Evolutionary conservation across 495 filamentous ascomycete species (phyloP).

Genomic region (Penicillium subrubescens): DNA sequence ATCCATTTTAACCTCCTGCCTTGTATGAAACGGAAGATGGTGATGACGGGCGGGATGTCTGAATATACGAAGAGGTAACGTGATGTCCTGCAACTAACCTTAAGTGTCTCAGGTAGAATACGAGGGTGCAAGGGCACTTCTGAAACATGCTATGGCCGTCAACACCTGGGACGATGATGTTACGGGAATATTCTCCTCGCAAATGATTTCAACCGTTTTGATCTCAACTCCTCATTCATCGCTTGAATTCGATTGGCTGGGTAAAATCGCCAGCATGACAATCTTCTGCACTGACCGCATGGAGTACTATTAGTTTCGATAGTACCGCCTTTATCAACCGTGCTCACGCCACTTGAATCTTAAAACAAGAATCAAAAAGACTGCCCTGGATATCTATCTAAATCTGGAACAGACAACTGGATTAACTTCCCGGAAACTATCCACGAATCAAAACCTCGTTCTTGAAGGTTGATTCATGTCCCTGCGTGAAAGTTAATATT

Average conservation of each 20-base stretch:
- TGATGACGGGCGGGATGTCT: not conserved
- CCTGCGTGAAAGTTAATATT: not conserved
- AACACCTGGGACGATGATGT: not conserved
- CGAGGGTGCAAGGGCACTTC: not conserved
- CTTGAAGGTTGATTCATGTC: not conserved
- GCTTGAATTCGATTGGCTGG: not conserved
- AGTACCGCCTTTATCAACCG: not conserved
- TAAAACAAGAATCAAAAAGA: not conserved
- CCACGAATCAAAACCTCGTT: not conserved
- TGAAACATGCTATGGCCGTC: not conserved
- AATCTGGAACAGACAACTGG: not conserved
- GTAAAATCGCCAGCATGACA: not conserved
- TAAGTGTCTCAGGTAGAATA: slow-evolving; percentile 21
- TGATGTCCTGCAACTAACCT: not conserved
- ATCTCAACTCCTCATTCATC: not conserved
- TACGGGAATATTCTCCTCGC: not conserved
- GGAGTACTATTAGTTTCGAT: not conserved
- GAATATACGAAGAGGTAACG: not conserved
- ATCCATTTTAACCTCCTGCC: not conserved
- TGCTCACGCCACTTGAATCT: slow-evolving; percentile 3
- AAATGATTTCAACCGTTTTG: not conserved
- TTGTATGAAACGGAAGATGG: not conserved
- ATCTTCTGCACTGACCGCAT: not conserved
- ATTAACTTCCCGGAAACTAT: not conserved
- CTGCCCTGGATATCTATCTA: not conserved